Percentiles rank a stretch among this genome's conserved stretches.
Conservation (phyloP, 805 yeast genomes). For the Priceomyces carsonii region DNA sequence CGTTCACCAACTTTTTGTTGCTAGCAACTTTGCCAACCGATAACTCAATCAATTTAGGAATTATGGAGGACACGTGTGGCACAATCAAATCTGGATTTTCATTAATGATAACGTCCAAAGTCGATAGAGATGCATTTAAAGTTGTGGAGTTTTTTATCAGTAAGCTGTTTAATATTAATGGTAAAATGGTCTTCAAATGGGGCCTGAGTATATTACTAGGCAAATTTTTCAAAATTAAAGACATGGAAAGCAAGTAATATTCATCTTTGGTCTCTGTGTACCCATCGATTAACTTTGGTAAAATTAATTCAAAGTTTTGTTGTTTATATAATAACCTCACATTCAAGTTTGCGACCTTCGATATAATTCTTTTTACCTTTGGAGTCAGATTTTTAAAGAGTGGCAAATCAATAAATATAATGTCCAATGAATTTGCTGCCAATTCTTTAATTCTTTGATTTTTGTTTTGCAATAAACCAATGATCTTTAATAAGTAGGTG, state of each 20-base stretch:
- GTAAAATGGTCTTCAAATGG: constrained; percentile 63
- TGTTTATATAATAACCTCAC: constrained; percentile 78
- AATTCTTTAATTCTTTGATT: constrained; percentile 24
- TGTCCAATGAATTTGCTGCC: constrained; percentile 56
- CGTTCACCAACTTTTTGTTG: constrained; percentile 26
- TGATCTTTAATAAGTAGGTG: constrained; percentile 19
- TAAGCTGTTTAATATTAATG: constrained; percentile 69
- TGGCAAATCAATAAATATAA: constrained; percentile 67
- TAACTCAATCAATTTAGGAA: constrained; percentile 53
- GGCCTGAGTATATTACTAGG: constrained; percentile 63
- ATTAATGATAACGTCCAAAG: constrained; percentile 52
- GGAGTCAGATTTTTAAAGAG: constrained; percentile 50
- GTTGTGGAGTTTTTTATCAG: constrained; percentile 48
- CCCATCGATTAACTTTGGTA: constrained; percentile 55
- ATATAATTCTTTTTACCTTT: constrained; percentile 30
- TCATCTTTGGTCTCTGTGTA: constrained; percentile 46
- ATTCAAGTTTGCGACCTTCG: constrained; percentile 54
- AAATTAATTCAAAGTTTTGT: constrained; percentile 61
- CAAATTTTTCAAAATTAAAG: constrained; percentile 65
- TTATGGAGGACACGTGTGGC: constrained; percentile 54
- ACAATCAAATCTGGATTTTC: constrained; percentile 56
- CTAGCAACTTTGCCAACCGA: constrained; percentile 17
- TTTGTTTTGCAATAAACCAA: constrained; percentile 26
- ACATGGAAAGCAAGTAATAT: constrained; percentile 63
- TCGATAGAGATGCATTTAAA: constrained; percentile 59